Percentiles rank a stretch among this genome's conserved stretches.
phyloP scores from a whole-genome alignment of 306 rosid species.

The Arachis hypogaea region DNA sequence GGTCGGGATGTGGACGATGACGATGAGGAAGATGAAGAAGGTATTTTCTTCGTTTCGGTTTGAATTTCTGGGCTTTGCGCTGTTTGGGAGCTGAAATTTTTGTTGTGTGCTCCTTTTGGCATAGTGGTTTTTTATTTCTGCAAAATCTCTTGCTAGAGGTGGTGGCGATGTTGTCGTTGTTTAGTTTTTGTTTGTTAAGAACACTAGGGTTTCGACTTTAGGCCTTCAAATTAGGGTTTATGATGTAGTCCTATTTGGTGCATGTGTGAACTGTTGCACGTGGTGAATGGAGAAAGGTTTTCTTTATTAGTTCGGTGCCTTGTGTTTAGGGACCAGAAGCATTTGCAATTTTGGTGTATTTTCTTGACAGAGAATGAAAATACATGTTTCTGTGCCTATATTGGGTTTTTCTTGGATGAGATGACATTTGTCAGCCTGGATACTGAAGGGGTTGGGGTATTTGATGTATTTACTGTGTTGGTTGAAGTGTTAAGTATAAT shows the following conservation, averaged over 20 bases:
- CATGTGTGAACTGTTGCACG: not conserved
- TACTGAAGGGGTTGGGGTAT: not conserved
- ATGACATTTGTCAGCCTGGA: not conserved
- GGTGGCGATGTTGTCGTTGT: constrained; percentile 11
- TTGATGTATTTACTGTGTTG: not conserved
- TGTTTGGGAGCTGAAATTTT: not conserved
- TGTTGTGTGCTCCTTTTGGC: not conserved
- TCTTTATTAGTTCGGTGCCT: constrained; percentile 4
- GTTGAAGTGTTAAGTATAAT: too few species aligned
- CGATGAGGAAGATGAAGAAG: constrained; percentile 87
- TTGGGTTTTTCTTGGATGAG: not conserved
- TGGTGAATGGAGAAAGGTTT: not conserved
- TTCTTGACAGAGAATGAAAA: not conserved
- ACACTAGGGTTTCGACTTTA: constrained; percentile 39
- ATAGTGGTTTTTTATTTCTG: not conserved
- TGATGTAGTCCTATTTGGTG: not conserved
- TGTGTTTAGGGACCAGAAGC: not conserved
- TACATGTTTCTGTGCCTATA: not conserved
- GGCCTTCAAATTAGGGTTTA: constrained; percentile 11
- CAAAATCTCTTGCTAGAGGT: not conserved
- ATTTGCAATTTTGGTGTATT: not conserved
- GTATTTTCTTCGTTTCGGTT: constrained; percentile 46
- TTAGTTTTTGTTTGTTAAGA: not conserved
- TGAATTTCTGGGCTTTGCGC: not conserved
- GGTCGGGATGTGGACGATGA: constrained; percentile 55